Percentiles rank a stretch among this genome's conserved stretches.
Conservation (phyloP, 2,329 filamentous ascomycete species). For the Thyridium curvatum region DNA sequence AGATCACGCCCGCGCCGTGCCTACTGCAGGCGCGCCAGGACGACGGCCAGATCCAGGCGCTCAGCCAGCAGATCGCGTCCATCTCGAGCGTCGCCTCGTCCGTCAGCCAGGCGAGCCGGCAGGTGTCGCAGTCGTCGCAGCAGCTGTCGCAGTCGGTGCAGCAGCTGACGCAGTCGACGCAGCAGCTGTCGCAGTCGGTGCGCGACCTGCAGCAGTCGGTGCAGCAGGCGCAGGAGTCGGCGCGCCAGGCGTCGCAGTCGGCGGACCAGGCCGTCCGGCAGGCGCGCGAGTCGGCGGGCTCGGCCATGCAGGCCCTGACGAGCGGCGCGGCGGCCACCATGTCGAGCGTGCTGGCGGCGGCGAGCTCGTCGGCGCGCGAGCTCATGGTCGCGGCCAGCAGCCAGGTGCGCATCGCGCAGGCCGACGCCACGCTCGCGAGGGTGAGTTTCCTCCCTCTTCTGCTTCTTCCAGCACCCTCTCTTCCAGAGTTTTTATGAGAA, state of each 20-base stretch:
- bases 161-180: conserved; percentile 20
- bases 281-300: conserved; percentile 17
- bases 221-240: conserved; percentile 16
- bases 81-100: conserved; percentile 19
- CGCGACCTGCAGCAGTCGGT: conserved; percentile 13
- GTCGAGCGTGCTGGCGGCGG: conserved; percentile 17
- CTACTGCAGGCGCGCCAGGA: conserved; percentile 12
- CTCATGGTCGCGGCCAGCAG: conserved; percentile 16
- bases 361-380: conserved; percentile 14
- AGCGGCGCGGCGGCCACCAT: conserved; percentile 17
- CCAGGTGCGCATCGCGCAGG: conserved; percentile 20
- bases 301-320: conserved; percentile 14
- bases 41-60: conserved; percentile 14
- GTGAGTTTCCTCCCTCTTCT: conserved; percentile 10
- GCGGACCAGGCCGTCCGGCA: conserved; percentile 13
- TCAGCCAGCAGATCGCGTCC: conserved; percentile 20
- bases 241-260: conserved; percentile 11
- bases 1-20: conserved; percentile 16
- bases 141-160: conserved; percentile 20
- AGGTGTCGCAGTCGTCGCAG: conserved; percentile 21
- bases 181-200: conserved; percentile 21
- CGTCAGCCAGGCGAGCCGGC: conserved; percentile 18
- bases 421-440: conserved; percentile 20
- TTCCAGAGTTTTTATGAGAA: not conserved
- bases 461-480: not conserved